A percentile compares a stretch with the other conserved stretches of the same genome.
These are phyloP conservation scores for Pyrenopolyporus hunteri DNA, from an alignment of 495 filamentous ascomycete genomes.

Conservation along the genomic window DNA sequence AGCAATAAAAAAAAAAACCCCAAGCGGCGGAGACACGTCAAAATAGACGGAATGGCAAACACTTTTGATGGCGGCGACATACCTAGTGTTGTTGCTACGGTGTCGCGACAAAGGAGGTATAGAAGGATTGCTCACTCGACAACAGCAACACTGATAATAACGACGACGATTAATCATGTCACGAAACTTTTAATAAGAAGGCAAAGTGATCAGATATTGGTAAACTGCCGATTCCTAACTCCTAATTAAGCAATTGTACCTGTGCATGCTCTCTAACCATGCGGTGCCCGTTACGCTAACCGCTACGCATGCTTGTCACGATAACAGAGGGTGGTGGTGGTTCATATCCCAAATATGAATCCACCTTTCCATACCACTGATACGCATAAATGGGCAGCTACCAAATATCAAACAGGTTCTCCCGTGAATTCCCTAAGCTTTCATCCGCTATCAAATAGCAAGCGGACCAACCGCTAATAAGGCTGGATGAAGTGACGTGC, in stretches of 20 bases:
- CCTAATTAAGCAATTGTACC: background rate
- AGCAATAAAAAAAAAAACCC: no score
- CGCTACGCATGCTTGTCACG: background rate
- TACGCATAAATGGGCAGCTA: background rate
- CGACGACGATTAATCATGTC: no score
- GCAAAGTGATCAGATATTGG: background rate
- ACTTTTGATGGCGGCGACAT: no score
- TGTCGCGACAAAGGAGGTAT: no score
- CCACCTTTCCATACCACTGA: constrained; percentile 1
- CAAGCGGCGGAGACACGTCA: no score
- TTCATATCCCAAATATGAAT: background rate
- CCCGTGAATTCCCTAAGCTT: background rate
- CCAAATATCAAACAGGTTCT: background rate
- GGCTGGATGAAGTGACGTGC: background rate
- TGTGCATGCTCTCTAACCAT: background rate
- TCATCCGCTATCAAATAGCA: background rate
- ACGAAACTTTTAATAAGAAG: background rate
- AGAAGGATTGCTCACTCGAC: no score
- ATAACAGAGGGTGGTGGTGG: background rate
- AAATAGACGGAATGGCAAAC: no score
- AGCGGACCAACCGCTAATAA: background rate
- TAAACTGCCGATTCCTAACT: background rate
- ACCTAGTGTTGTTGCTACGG: no score
- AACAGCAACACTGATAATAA: no score
- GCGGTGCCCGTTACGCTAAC: background rate